Conservation (phyloP, 163 green algal species). For the Prototheca wickerhamii region DNA sequence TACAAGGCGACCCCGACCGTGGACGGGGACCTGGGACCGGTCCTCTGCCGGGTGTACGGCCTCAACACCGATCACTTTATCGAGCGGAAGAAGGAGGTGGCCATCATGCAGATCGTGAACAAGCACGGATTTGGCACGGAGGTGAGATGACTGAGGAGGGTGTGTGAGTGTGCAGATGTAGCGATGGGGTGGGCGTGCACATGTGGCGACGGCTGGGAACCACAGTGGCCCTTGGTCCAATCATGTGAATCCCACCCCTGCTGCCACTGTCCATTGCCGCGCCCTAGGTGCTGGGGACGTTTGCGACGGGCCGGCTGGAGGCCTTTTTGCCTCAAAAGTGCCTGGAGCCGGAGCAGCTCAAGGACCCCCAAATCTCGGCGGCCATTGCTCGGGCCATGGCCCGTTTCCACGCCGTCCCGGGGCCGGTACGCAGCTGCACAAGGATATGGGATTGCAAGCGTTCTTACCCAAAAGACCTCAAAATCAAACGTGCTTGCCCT, state of each 20-base stretch:
- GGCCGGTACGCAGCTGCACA: constrained; percentile 12
- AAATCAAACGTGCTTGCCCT: no score
- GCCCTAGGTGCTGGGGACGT: constrained; percentile 65
- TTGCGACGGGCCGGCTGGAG: constrained; percentile 78
- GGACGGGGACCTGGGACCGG: constrained; percentile 17
- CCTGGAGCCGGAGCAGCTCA: constrained; percentile 64
- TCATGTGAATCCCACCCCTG: no score
- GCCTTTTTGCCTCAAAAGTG: constrained; percentile 58
- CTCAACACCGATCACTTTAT: constrained; percentile 81
- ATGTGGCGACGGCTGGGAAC: not conserved
- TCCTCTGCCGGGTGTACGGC: constrained; percentile 71
- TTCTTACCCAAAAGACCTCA: no score
- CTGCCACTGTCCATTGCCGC: no score
- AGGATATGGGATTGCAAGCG: constrained; percentile 11
- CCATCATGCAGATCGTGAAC: constrained; percentile 48
- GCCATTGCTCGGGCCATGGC: constrained; percentile 59
- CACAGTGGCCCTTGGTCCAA: not conserved
- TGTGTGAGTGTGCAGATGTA: not conserved
- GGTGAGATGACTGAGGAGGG: constrained; percentile 21
- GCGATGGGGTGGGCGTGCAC: not conserved
- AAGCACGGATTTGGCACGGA: constrained; percentile 71
- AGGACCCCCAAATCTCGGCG: constrained; percentile 24
- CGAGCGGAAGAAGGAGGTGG: constrained; percentile 53
- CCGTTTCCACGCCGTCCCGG: constrained; percentile 50
- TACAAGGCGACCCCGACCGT: constrained; percentile 45